Percentiles rank a stretch among this genome's conserved stretches.
phyloP scores from a whole-genome alignment of 163 green algal species.

The Chlamydomonas reinhardtii region DNA sequence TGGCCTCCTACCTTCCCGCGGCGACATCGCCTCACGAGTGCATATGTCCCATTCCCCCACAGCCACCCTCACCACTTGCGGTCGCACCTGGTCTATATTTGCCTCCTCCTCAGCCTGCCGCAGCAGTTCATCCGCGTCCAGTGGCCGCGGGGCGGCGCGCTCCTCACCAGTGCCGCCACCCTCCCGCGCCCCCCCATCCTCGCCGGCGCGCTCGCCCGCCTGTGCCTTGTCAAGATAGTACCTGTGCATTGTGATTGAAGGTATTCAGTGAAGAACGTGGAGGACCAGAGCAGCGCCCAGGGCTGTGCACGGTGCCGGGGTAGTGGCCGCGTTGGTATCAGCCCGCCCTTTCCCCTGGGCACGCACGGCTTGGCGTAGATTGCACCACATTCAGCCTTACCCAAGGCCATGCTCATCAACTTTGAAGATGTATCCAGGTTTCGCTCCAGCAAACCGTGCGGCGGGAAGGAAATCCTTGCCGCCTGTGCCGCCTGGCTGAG shows the following conservation, averaged over 20 bases:
- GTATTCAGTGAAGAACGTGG: too few relatives aligned
- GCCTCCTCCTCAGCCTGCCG: conserved; percentile 82
- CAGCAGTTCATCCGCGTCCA: conserved; percentile 81
- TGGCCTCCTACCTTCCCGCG: too few relatives aligned
- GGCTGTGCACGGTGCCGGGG: too few relatives aligned
- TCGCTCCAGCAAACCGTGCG: conserved; percentile 34
- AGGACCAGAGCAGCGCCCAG: too few relatives aligned
- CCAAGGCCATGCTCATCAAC: conserved; percentile 57
- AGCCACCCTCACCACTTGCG: too few relatives aligned
- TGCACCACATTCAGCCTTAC: conserved; percentile 3
- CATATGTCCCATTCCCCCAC: too few relatives aligned
- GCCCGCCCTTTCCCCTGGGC: too few relatives aligned
- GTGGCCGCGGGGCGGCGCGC: neutral
- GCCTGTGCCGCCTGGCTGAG: neutral
- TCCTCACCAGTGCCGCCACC: neutral
- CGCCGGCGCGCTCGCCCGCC: neutral
- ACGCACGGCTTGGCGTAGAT: too few relatives aligned
- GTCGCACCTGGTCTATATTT: conserved; percentile 65
- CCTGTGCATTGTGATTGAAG: conserved; percentile 6
- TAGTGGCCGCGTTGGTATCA: too few relatives aligned
- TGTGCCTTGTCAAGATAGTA: conserved; percentile 58
- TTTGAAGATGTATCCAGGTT: conserved; percentile 65
- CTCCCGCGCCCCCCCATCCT: neutral
- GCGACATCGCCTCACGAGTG: too few relatives aligned
- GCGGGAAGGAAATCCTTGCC: conserved; percentile 51